Conservation (phyloP, 306 rosid genomes). For the Cucumis cinereus region DNA sequence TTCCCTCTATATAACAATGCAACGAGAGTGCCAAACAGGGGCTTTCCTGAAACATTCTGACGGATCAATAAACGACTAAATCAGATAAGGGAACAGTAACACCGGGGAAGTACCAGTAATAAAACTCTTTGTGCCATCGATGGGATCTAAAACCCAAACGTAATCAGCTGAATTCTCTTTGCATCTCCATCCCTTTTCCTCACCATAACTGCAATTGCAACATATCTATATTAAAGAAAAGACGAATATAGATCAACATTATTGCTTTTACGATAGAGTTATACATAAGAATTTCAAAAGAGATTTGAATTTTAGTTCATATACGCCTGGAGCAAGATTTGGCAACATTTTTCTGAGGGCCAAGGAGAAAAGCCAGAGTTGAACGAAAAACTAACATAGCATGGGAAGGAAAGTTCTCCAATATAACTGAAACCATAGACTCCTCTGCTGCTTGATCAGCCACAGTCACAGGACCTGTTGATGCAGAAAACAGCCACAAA, state of each 20-base stretch:
- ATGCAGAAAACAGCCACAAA: background rate
- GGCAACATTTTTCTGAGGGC: background rate
- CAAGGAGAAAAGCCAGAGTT: background rate
- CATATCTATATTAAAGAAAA: background rate
- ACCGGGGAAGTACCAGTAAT: conserved; percentile 52
- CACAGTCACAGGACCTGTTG: conserved; percentile 79
- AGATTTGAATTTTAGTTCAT: background rate
- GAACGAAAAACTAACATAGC: conserved; percentile 40
- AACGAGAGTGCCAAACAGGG: conserved; percentile 85
- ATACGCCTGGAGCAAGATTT: background rate
- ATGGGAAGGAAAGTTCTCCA: conserved; percentile 62
- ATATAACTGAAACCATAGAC: conserved; percentile 58
- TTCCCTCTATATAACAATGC: conserved; percentile 58
- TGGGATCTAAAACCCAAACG: conserved; percentile 95
- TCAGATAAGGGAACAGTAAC: background rate
- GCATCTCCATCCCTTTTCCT: conserved; percentile 94
- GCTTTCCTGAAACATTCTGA: conserved; percentile 56
- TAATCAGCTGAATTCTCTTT: conserved; percentile 50
- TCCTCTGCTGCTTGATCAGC: conserved; percentile 91
- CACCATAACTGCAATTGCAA: conserved; percentile 58
- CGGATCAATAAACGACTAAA: background rate
- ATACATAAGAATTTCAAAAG: background rate
- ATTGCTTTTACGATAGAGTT: background rate
- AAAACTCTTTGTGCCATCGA: conserved; percentile 92
- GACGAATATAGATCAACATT: background rate